These are phyloP conservation scores for Chrysosporium keratinophilum DNA, from an alignment of 2,329 filamentous ascomycete genomes.

Conservation along the genomic window DNA sequence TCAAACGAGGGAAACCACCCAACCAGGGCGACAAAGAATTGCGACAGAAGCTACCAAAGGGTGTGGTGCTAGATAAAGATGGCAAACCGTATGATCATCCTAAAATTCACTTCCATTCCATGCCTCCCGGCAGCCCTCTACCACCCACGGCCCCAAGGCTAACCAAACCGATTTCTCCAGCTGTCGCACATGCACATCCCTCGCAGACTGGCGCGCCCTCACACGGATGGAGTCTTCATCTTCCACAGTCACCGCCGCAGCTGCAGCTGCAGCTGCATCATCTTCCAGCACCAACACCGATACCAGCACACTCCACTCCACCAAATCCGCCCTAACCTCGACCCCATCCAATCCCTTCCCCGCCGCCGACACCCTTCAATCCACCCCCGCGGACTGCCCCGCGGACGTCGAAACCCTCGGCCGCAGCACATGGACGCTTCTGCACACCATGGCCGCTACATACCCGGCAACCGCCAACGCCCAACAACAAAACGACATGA, in stretches of 20 bases:
- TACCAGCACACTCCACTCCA: constrained; percentile 26
- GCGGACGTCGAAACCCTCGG: constrained; percentile 82
- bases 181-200: constrained; percentile 41
- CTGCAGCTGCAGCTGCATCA: constrained; percentile 2
- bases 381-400: constrained; percentile 59
- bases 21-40: constrained; percentile 18
- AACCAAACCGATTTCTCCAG: constrained; percentile 21
- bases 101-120: background rate
- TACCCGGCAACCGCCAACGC: constrained; percentile 64
- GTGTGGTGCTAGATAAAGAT: constrained; percentile 42
- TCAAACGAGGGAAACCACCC: constrained; percentile 12
- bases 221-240: constrained; percentile 30
- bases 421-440: constrained; percentile 80
- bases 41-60: constrained; percentile 30
- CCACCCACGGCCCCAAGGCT: background rate
- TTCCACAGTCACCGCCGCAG: constrained; percentile 11
- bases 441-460: constrained; percentile 80
- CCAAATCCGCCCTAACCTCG: constrained; percentile 19
- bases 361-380: constrained; percentile 19
- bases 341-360: constrained; percentile 19
- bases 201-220: constrained; percentile 38
- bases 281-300: constrained; percentile 26
- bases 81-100: constrained; percentile 38
- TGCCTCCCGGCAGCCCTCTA: background rate
- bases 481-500: constrained; percentile 63